A percentile compares a stretch with the other conserved stretches of the same genome.
Conservation (phyloP, 345 rosid genomes). For the Kernera saxatilis region DNA sequence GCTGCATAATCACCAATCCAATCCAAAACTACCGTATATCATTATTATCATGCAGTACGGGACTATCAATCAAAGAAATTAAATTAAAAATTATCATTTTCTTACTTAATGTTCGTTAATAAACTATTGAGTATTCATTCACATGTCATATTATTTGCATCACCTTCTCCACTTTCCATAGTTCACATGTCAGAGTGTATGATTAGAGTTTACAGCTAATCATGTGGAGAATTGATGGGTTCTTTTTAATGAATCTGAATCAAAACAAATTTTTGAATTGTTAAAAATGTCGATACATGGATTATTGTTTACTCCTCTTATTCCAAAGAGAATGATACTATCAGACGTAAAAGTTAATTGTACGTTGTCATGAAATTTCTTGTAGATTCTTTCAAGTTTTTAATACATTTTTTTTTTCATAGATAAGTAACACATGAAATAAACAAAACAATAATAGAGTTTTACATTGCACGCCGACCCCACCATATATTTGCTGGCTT, state of each 20-base stretch:
- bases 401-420: too few species aligned
- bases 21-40: too few species aligned
- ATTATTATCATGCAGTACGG: too few species aligned
- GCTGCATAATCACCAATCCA: too few species aligned
- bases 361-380: not conserved
- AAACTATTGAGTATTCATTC: not conserved
- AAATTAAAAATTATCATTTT: too few species aligned
- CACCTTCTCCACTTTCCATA: not conserved
- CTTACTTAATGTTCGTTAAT: not conserved
- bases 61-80: too few species aligned
- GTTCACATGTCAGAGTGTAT: not conserved
- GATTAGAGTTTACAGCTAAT: slow-evolving; percentile 13
- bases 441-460: not conserved
- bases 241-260: slow-evolving; percentile 3
- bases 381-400: not conserved
- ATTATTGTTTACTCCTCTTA: not conserved
- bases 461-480: slow-evolving; percentile 20
- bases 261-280: not conserved
- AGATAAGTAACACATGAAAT: not conserved
- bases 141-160: slow-evolving; percentile 17
- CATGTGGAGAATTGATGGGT: not conserved
- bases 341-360: not conserved
- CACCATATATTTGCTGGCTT: slow-evolving; percentile 2
- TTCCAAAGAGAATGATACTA: not conserved
- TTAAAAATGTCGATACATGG: not conserved